Conservation (phyloP, 2,329 filamentous ascomycete genomes). For the Penicillium sp. region DNA sequence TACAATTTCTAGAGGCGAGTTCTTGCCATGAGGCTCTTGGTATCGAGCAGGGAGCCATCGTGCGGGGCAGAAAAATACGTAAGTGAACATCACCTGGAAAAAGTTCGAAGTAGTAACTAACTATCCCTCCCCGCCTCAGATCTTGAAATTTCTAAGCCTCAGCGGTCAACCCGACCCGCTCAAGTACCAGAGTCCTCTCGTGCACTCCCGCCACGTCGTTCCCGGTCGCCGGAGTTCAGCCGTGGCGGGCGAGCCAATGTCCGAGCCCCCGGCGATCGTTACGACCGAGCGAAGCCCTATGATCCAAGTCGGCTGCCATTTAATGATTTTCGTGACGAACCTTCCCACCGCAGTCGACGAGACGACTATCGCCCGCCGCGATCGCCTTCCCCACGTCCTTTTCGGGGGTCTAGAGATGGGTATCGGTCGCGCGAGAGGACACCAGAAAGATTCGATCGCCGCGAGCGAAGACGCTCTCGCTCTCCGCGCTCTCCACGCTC, state of each 20-base stretch:
- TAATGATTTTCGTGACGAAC: slow-evolving; percentile 53
- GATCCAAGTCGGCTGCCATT: slow-evolving; percentile 39
- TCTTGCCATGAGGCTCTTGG: slow-evolving; percentile 75
- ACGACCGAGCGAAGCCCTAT: slow-evolving; percentile 38
- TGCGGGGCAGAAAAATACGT: slow-evolving; percentile 93
- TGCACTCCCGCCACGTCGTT: slow-evolving; percentile 51
- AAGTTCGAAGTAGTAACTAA: not conserved
- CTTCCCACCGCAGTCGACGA: slow-evolving; percentile 48
- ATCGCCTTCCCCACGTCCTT: slow-evolving; percentile 59
- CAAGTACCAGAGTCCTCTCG: slow-evolving; percentile 37
- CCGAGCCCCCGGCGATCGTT: slow-evolving; percentile 42
- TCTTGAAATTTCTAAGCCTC: slow-evolving; percentile 83
- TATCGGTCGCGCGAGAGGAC: slow-evolving; percentile 52
- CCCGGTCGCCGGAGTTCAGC: slow-evolving; percentile 63
- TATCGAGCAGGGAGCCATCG: slow-evolving; percentile 73
- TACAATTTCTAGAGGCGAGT: slow-evolving; percentile 78
- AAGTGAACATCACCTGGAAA: slow-evolving; percentile 44
- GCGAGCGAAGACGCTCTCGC: slow-evolving; percentile 64
- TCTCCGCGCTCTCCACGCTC: slow-evolving; percentile 47
- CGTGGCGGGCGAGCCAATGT: slow-evolving; percentile 39
- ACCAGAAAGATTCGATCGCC: slow-evolving; percentile 53
- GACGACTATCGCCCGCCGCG: slow-evolving; percentile 65
- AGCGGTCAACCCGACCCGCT: slow-evolving; percentile 68
- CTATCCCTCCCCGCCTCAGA: slow-evolving; percentile 51
- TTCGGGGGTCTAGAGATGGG: slow-evolving; percentile 62